Conservation (phyloP, 805 yeast species). For the Suhomyces canberraensis region DNA sequence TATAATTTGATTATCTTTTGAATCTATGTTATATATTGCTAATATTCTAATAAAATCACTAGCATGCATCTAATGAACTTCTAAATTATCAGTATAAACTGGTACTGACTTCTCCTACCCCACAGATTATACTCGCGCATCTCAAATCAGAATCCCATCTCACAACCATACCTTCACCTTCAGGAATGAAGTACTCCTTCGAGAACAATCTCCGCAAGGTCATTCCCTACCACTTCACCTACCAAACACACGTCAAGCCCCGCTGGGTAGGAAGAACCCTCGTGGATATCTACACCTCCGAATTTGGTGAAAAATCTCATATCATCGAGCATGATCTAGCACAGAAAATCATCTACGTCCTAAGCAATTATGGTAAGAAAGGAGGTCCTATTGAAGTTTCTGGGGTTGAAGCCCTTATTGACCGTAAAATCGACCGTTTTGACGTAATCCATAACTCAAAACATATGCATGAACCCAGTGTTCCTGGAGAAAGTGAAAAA, state of each 20-base stretch:
- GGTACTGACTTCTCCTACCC: too few species aligned
- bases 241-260: slow-evolving; percentile 32
- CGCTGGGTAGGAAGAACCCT: slow-evolving; percentile 38
- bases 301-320: slow-evolving; percentile 30
- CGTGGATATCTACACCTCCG: slow-evolving; percentile 27
- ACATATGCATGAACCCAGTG: slow-evolving; percentile 49
- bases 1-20: too few species aligned
- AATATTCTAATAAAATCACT: too few species aligned
- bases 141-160: too few species aligned
- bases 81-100: too few species aligned
- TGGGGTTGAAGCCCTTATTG: slow-evolving; percentile 17
- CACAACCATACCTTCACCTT: too few species aligned
- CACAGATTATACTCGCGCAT: too few species aligned
- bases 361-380: slow-evolving; percentile 18
- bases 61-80: too few species aligned
- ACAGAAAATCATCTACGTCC: slow-evolving; percentile 23
- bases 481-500: slow-evolving; percentile 14
- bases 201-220: slow-evolving; percentile 36
- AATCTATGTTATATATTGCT: too few species aligned
- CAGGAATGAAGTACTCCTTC: too few species aligned
- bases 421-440: slow-evolving; percentile 8
- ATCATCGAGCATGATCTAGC: slow-evolving; percentile 24
- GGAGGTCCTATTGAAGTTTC: slow-evolving; percentile 13
- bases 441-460: slow-evolving; percentile 21
- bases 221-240: slow-evolving; percentile 30